Base-by-base conservation (phyloP, 202 grass and related monocot genomes). In the Zoysia matrella region DNA sequence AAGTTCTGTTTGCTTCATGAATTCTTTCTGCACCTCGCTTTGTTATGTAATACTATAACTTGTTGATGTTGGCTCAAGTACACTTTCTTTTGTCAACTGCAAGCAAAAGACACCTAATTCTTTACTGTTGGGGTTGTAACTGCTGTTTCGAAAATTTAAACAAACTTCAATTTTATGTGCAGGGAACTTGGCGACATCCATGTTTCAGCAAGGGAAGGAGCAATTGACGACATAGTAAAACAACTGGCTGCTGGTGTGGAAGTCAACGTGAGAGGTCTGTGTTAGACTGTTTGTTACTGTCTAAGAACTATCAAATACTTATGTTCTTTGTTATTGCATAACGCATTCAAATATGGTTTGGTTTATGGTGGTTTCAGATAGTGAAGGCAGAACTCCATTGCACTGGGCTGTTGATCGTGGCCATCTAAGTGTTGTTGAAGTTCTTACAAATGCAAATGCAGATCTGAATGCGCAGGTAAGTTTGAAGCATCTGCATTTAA, bases 141-240 rank as follows among this genome's bases (percentile, higher is more conserved):
- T 46, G 47, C 2, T 84, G 14, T 70, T 75, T 84, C 22, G 61
- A 61, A 16, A 51, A 18, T 74, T 65, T 36, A 47, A 65, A 8
- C 47, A 55, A 87, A 81, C 81, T 77, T 85, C 72, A 7, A 68
- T 80, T 36, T 36, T 36, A 36, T 36, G 30, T 36, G 30, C 30
- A 36, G 30, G 30, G 30, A 36, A 36, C 30, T 98, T 83, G 89
- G 87, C 60, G 86, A 92, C 22, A 87, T 98, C 78, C 96, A 98
- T 82, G 82, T 92, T 41, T 90, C 87, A 69, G 96, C 96, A 5
- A 94, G 96, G 85, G 96, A 98, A 93, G 96, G 96, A 71, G 80
- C 83, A 69, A 80, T 64, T 76, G 91, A 91, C 73, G 92, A 93
- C 7, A 61, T 98, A 62, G 72, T 83, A 15, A 93, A 88, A 69